Evolutionary conservation across 257 asterid species (phyloP).

Genomic region (Echites panduratus): DNA sequence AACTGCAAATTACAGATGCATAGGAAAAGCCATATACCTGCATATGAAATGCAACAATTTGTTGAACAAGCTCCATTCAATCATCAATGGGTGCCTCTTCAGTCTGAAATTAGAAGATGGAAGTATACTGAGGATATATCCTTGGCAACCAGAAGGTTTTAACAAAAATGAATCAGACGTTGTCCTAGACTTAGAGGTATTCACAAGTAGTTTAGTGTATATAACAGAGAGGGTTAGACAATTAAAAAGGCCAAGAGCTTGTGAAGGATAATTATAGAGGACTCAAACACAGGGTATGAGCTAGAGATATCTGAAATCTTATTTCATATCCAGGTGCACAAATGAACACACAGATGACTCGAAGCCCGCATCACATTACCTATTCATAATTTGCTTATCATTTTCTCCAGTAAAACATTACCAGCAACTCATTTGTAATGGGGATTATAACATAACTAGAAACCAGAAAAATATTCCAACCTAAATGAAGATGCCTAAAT

Average conservation of each 20-base stretch:
- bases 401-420: neutral
- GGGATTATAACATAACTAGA: neutral
- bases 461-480: neutral
- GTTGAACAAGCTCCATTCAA: slow-evolving; percentile 77
- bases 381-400: neutral
- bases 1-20: neutral
- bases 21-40: slow-evolving; percentile 44
- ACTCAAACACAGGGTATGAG: neutral
- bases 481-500: too few species aligned
- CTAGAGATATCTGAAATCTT: neutral
- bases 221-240: neutral
- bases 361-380: neutral
- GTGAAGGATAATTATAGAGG: neutral
- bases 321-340: neutral
- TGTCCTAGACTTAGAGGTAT: neutral
- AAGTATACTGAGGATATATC: neutral
- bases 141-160: neutral
- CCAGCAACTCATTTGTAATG: neutral
- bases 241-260: neutral
- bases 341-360: neutral
- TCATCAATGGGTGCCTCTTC: slow-evolving; percentile 65
- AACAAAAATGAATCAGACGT: neutral
- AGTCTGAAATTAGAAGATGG: slow-evolving; percentile 11
- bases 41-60: slow-evolving; percentile 91
- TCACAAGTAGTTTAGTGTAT: too few species aligned